Conservation (phyloP, 441 rosid genomes). For the Codiaeum variegatum region DNA sequence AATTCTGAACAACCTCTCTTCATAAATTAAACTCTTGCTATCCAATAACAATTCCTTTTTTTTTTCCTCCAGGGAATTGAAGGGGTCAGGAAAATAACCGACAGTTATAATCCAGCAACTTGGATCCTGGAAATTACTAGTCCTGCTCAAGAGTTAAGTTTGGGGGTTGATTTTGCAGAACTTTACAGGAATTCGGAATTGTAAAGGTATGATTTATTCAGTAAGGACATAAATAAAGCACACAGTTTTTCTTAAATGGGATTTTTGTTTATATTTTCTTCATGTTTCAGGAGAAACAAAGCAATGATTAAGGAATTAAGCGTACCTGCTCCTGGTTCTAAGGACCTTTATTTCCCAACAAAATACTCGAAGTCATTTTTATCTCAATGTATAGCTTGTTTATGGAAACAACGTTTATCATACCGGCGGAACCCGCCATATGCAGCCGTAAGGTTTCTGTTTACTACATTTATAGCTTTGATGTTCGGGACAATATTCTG, state of each 20-base stretch:
- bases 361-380: conserved; percentile 58
- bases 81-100: conserved; percentile 61
- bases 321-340: conserved; percentile 50
- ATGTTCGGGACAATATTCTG: conserved; percentile 80
- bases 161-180: conserved; percentile 55
- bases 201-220: conserved; percentile 35
- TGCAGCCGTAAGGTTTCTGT: conserved; percentile 66
- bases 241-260: neutral
- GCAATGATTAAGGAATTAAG: conserved; percentile 52
- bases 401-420: conserved; percentile 80
- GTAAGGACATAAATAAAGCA: neutral
- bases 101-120: conserved; percentile 81
- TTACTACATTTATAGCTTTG: conserved; percentile 56
- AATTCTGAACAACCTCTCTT: neutral
- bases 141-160: conserved; percentile 46
- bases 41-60: neutral
- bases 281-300: conserved; percentile 61
- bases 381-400: conserved; percentile 63
- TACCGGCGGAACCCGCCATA: conserved; percentile 85
- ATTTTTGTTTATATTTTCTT: neutral
- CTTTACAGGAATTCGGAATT: conserved; percentile 60
- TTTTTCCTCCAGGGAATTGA: conserved; percentile 38
- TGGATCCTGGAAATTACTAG: conserved; percentile 84
- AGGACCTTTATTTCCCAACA: conserved; percentile 58
- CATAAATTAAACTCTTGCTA: neutral